Evolutionary conservation across 352 stramenopile species (phyloP), one percentile per base, ranked within the genome.

Genomic region (Globisporangium sylvaticum): DNA sequence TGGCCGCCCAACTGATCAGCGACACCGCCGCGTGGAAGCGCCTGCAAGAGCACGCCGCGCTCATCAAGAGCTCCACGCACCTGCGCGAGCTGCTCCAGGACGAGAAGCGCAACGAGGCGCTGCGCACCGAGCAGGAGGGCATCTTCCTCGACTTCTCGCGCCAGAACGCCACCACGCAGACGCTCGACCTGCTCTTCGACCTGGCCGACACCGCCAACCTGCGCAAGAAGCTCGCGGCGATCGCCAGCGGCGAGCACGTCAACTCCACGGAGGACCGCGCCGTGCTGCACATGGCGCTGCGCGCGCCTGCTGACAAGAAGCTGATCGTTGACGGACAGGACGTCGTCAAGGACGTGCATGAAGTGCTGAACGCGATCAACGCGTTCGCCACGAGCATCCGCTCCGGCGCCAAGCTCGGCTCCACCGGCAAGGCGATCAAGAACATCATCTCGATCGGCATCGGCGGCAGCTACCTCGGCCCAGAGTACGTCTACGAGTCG

Each of bases 361-460:
- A 95, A 5, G 97, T 99, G 31, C 83, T 99, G 52, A 88, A 98
- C 80, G 84, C 94, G 64, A 97, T 99, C 67, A 95, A 96, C 62
- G 67, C 80, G 25, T 99, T 99, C 74, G 92, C 95, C 3, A 73
- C 92, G 57, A 82, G 78, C 10, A 89, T 99, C 39, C 91, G 97
- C 53, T 91, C 79, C 24, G 97, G 97, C 42, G 71, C 85, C 52
- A 81, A 89, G 68, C 65, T 80, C 53, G 94, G 97, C 22, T 94
- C 88, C 62, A 99, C 98, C 14, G 97, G 97, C 63, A 99, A 99
- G 77, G 50, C 65, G 34, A 72, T 99, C 7, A 97, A 86, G 67
- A 98, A 98, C 74, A 88, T 99, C 55, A 81, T 99, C 42, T 98
- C 95, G 34, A 97, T 99, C 62, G 96, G 97, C 18, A 99, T 99